Conservation (phyloP, 352 stramenopile genomes). For the Aphanomyces cochlioides region DNA sequence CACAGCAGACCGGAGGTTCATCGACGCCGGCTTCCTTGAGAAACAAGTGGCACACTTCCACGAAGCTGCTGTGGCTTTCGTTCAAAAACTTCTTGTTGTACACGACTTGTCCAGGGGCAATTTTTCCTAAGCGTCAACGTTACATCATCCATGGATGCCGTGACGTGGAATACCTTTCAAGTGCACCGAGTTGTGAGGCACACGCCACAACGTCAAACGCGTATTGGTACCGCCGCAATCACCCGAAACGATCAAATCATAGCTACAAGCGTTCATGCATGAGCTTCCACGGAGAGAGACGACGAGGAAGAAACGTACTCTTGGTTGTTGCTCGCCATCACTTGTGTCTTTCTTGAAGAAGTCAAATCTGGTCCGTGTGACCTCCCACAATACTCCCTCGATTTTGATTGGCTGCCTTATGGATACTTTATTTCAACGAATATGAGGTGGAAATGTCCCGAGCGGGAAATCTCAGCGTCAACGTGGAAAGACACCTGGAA, state of each 20-base stretch:
- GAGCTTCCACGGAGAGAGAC: not conserved
- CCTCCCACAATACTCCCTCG: too few species aligned
- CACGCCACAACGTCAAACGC: constrained; percentile 87
- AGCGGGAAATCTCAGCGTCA: too few species aligned
- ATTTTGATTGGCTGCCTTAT: too few species aligned
- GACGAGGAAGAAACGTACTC: not conserved
- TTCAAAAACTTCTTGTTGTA: constrained; percentile 87
- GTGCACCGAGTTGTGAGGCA: constrained; percentile 52
- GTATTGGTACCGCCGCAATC: constrained; percentile 98
- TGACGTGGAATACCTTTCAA: constrained; percentile 49
- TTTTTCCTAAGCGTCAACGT: constrained; percentile 40
- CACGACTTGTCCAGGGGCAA: constrained; percentile 74
- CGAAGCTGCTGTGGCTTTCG: constrained; percentile 74
- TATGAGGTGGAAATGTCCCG: too few species aligned
- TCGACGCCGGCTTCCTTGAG: constrained; percentile 88
- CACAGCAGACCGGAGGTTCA: constrained; percentile 54
- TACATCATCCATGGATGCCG: too few species aligned
- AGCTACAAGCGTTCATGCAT: constrained; percentile 5
- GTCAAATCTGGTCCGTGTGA: not conserved
- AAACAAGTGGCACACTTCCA: constrained; percentile 89
- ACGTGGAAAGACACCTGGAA: too few species aligned
- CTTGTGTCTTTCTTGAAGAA: constrained; percentile 1
- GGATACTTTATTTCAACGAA: too few species aligned
- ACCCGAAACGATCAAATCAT: constrained; percentile 80
- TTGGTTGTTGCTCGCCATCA: not conserved